Base-by-base conservation (phyloP, 2,329 filamentous ascomycete genomes). In the Fusarium caatingaense region DNA sequence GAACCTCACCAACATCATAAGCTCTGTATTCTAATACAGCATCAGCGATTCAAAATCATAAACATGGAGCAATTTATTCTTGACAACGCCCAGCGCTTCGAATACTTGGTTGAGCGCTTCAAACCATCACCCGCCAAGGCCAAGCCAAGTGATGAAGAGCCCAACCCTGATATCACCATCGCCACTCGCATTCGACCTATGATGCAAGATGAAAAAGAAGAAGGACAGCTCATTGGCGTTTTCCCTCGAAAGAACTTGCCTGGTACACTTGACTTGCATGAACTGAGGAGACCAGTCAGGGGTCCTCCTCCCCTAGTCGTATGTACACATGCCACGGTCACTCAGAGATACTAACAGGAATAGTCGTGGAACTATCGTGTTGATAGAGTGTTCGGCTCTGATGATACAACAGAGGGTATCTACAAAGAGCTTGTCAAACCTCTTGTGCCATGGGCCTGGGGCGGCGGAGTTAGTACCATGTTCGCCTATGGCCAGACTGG, bases 401-500 rank as follows among this genome's bases (percentile, higher is more conserved):
- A 80, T 0, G 51, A 76, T 8, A 74, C 77, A 1, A 84, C 83
- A 0, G 74, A 82, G 9, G 64, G 76, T 6, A 79, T 86, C 42
- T 85, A 85, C 72, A 63, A 79, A 4, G 76, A 80, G 10, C 70
- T 82, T 3, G 78, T 85, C 8, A 69, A 77, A 32, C 78, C 80
- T 13, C 77, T 86, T 13, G 78, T 86, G 15, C 79, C 83, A 1
- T 84, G 80, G 77, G 81, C 81, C 0, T 84, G 82, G 81, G 69
- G 77, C 23, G 84, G 85, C 15, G 83, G 83, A 20, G 78, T 85
- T 23, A 80, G 80, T 18, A 86, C 84, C n/a, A 72, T 86, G 37
- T 84, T 85, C 47, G 82, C 82, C 34, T 84, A 85, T 45, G 83
- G 83, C 12, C 83, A 85, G 66, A 85, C 84, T 0, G 83, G 83